Percentiles rank a stretch among this genome's conserved stretches.
phyloP scores from a whole-genome alignment of 805 yeast genomes.

The Saccharomycopsis oosterbeekiorum region DNA sequence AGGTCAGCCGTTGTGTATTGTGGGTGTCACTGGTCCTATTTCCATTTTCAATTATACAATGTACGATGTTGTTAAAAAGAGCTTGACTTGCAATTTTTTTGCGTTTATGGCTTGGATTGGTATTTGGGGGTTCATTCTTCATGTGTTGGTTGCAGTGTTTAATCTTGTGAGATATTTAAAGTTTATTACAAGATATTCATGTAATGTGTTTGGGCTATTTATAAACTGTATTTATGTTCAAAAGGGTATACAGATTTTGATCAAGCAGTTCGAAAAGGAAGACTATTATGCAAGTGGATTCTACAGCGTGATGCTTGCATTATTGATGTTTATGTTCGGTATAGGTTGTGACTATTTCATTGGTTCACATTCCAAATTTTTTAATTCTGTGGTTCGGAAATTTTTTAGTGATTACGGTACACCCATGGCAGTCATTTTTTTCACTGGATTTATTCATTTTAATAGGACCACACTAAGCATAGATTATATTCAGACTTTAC shows the following conservation, averaged over 20 bases:
- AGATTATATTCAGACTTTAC: constrained; percentile 51
- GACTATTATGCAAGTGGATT: constrained; percentile 44
- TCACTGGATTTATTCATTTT: constrained; percentile 88
- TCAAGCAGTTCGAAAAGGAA: constrained; percentile 49
- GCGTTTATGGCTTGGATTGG: constrained; percentile 96
- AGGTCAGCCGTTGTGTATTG: constrained; percentile 91
- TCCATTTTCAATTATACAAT: constrained; percentile 88
- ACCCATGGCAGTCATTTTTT: constrained; percentile 74
- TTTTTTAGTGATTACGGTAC: constrained; percentile 80
- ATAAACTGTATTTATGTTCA: constrained; percentile 81
- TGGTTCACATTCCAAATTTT: constrained; percentile 39
- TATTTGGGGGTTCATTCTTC: constrained; percentile 82
- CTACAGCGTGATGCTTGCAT: constrained; percentile 62
- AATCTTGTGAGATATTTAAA: constrained; percentile 61
- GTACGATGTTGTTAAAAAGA: constrained; percentile 26
- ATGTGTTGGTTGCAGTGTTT: constrained; percentile 56
- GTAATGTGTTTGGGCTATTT: constrained; percentile 89
- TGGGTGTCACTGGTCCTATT: constrained; percentile 96
- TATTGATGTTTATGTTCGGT: constrained; percentile 73
- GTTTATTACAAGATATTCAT: constrained; percentile 70
- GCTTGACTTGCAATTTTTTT: constrained; percentile 45
- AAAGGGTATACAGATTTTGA: constrained; percentile 78
- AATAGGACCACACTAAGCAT: constrained; percentile 22
- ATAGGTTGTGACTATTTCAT: constrained; percentile 22
- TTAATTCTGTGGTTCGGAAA: constrained; percentile 51